Evolutionary conservation across 345 rosid genomes (phyloP), one percentile per base, ranked within the genome.

Genomic region (Kernera saxatilis): DNA sequence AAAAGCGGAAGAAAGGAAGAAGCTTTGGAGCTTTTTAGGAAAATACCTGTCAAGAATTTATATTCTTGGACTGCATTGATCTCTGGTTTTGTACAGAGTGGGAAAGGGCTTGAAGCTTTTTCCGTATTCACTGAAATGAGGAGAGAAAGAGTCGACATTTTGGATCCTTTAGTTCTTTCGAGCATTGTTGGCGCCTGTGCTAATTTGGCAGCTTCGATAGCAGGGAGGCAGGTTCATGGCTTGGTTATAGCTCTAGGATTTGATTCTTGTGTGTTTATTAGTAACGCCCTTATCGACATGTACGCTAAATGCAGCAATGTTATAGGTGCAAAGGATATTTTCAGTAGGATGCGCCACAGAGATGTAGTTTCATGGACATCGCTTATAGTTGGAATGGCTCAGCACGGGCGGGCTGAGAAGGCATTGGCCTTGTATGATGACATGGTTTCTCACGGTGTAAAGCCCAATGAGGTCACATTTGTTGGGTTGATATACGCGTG

Each of bases 281-380:
- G 85, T 58, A 88, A 88, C 43, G 87, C 94, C 0, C 83, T 90
- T 17, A 82, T 90, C 17, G 94, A 90, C 63, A 90, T 90, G 97
- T 90, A 90, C 12, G 92, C 92, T 27, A 90, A 90, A 84, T 86
- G 94, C 62, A 86, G 97, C 29, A 92, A 86, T 65, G 71, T 90
- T 65, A 14, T 79, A 67, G 86, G 92, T 21, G 89, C 92, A 33
- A 79, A 66, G 32, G 62, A 64, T 14, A 78, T 90, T 53, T 90
- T 90, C 49, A 49, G 73, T 56, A 64, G 72, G 45, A 81, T 90
- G 89, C 50, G 37, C 1, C 54, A 43, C 53, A 82, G 76, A 78
- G 94, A 88, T 82, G 89, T 90, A 12, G 90, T 90, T 70, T 85
- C 97, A 2, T 90, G 92, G 92, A 90, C 97, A 43, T 88, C 92